Base-by-base conservation (phyloP, 73 alveolate species). In the Stentor coeruleus region DNA sequence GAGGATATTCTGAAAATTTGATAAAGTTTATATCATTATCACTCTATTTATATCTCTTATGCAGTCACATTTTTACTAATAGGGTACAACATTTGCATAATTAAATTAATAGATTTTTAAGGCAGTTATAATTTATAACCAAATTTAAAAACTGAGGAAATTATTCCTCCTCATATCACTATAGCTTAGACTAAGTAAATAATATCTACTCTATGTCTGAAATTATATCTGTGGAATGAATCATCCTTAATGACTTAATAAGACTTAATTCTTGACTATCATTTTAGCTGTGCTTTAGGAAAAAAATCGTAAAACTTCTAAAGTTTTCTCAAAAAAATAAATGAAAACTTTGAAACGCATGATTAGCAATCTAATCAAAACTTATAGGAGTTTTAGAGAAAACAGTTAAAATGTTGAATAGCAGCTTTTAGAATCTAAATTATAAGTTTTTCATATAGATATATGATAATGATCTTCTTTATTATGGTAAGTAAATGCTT, bases 101-200 rank as follows among this genome's bases (percentile, higher is more conserved):
- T 6, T 11, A 49, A 20, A 11, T 20, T 49, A 11, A 11, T 20
- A 20, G 66, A 20, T 49, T 20, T 49, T 11, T 6, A 11, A 20
- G 66, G 66, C 66, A 49, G 66, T 49, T 20, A 49, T 49, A 49
- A 20, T 49, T 49, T 6, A 49, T 49, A 20, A 49, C 66, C 66
- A 49, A 49, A 20, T 49, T 83, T 95, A 35, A 96, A 96, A 93
- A 88, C 89, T 82, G 99, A 49, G 87, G 97, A 92, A 87, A 83
- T 92, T 75, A 87, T 86, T 35, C 86, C 91, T 39, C 97, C 96
- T 14, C 59, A 85, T 60, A 91, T 87, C 3, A 80, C 79, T 55
- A 92, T 55, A 87, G 87, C 81, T 87, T 90, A 4, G 59, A 86
- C 30, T 87, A 91, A 20, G 87, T 94, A 30, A 92, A 92, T 84